Base-by-base conservation (phyloP, 2,329 filamentous ascomycete species). In the Penicillium sp. region DNA sequence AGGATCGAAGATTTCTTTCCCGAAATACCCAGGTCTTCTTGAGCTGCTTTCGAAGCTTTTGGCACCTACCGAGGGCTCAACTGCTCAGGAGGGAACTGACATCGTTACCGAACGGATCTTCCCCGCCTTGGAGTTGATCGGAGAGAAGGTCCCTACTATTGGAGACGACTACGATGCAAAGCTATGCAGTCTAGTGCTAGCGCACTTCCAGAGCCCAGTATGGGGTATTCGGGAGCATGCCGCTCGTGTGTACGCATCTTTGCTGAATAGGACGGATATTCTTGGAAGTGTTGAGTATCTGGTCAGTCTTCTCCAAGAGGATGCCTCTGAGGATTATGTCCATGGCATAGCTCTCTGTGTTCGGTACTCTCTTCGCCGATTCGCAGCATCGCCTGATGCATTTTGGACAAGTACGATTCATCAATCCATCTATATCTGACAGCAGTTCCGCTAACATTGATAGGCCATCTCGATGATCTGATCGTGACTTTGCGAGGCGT, bases 211-310 rank as follows among this genome's bases (percentile, higher is more conserved):
- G 33, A 79, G 78, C 60, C 72, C 75, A 1, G 76, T 80, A 16
- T 81, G 79, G 80, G 75, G 77, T 13, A 76, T 82, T 33, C 72
- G 80, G 58, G 80, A 81, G 55, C 79, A 81, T 55, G 78, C 80
- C 19, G 79, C 80, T 19, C 73, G 78, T 49, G 76, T 78, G 13
- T 79, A 78, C 66, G 76, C 76, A 3, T 78, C 76, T 8, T 61
- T 80, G 2, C 53, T 79, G 37, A 72, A 70, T 19, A 70, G 71
- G 35, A 59, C 66, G 1, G 65, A 76, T 16, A 76, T 79, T 38
- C 60, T 78, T 0, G 51, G 66, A 5, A 71, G 70, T 13, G 62
- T 75, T n/a, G 60, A 64, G 11, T 30, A 63, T 8, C 64, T 79
- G 19, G 62, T 75, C 16, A 51, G 63, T 7, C 42, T 55, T 10